A percentile compares a stretch with the other conserved stretches of the same genome.
These are phyloP conservation scores for Aureobasidium uvarum DNA, from an alignment of 2,329 filamentous ascomycete genomes.

Conservation along the genomic window DNA sequence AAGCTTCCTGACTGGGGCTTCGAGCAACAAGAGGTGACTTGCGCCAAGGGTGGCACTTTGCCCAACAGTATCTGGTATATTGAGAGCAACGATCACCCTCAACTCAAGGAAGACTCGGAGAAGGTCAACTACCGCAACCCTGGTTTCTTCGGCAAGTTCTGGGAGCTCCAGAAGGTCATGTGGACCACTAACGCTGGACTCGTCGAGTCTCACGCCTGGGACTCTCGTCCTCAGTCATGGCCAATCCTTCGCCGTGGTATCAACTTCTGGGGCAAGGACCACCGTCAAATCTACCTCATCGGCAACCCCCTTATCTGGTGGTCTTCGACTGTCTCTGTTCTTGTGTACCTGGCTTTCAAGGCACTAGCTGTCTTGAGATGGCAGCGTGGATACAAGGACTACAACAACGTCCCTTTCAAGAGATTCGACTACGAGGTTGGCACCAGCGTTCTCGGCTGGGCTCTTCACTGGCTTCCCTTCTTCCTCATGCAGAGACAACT, in stretches of 20 bases:
- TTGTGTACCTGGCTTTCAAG: conserved; percentile 79
- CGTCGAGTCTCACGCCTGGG: conserved; percentile 96
- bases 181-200: conserved; percentile 97
- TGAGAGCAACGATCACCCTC: conserved; percentile 83
- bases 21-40: conserved; percentile 99
- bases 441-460: conserved; percentile 87
- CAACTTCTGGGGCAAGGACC: conserved; percentile 97
- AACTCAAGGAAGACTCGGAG: conserved; percentile 71
- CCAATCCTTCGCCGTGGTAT: conserved; percentile 89
- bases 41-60: conserved; percentile 82
- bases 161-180: conserved; percentile 97
- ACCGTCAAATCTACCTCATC: conserved; percentile 94
- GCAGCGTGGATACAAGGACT: conserved; percentile 91
- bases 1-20: conserved; percentile 98
- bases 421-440: conserved; percentile 98
- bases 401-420: conserved; percentile 78
- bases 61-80: conserved; percentile 98
- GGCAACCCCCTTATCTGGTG: conserved; percentile 97
- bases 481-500: conserved; percentile 97
- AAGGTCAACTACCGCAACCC: conserved; percentile 95
- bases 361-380: conserved; percentile 82
- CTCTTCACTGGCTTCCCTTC: conserved; percentile 98
- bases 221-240: conserved; percentile 92
- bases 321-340: conserved; percentile 75
- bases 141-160: conserved; percentile 96